A percentile compares a stretch with the other conserved stretches of the same genome.
Conservation (phyloP, 148 eudicot species). For the Heliamphora exappendiculata region DNA sequence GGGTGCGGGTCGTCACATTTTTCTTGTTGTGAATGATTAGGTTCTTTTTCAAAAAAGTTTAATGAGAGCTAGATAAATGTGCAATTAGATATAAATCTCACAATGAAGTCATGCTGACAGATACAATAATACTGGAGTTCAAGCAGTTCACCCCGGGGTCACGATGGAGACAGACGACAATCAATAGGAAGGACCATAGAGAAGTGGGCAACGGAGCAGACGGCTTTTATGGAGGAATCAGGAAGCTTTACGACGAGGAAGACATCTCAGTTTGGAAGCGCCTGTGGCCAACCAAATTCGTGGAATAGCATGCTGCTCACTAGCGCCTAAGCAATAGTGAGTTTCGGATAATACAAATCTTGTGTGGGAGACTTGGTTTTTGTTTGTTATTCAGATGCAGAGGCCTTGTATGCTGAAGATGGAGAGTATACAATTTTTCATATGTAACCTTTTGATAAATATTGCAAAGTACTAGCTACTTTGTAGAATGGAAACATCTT, state of each 20-base stretch:
- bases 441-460: background rate
- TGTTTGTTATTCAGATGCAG: background rate
- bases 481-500: background rate
- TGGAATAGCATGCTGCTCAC: constrained; percentile 29
- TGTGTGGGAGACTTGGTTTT: background rate
- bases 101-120: constrained; percentile 28
- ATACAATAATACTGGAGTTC: constrained; percentile 63
- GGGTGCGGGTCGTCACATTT: too few species aligned
- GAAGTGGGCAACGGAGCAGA: constrained; percentile 71
- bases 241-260: constrained; percentile 45
- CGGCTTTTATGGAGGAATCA: constrained; percentile 89
- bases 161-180: constrained; percentile 54
- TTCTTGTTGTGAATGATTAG: too few species aligned
- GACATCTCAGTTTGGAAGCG: constrained; percentile 70
- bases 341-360: background rate
- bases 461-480: background rate
- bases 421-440: background rate
- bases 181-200: constrained; percentile 53
- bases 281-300: constrained; percentile 50
- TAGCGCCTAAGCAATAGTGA: background rate
- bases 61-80: background rate
- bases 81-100: background rate
- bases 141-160: constrained; percentile 69
- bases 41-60: too few species aligned
- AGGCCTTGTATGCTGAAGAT: background rate